Evolutionary conservation across 768 basidiomycete species (phyloP), one percentile per base, ranked within the genome.

Genomic region (Mrakia blollopis): DNA sequence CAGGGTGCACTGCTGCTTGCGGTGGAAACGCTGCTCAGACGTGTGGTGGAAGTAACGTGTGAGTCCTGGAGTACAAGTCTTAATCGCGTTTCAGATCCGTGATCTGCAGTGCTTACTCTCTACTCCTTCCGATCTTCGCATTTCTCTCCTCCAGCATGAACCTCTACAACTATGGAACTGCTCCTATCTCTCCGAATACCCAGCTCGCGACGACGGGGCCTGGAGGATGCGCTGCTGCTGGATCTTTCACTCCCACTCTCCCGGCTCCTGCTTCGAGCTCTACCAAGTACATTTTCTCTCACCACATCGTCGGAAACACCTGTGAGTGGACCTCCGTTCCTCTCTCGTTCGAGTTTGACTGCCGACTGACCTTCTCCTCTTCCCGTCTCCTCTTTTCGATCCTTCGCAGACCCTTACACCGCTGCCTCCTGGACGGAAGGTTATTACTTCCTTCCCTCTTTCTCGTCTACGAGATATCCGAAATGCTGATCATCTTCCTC

Each of bases 1-100:
- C 77, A 18, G 77, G 72, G 21, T 78, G 77, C 65, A 73, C 67
- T 23, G 57, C 41, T 25, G 13, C 77, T 39, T 78, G 77, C 44
- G 77, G 57, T 28, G 77, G 77, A 62, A 73, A 78, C 71, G 68
- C 77, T 18, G 72, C 72, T n/a, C 47, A 78, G 67, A 78, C 47
- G 0, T 78, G 77, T 62, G 77, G 77, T 54, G 77, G 77, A 67
- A 52, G 30, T 30, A 68, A 68, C 65, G 35, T 37, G 65, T 57
- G n/a, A 57, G 57, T 25, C 13, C 47, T 50, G 16, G 18, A 50
- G 47, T 18, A 50, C 47, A 18, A 50, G 47, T 50, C 39, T 11
- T 6, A 52, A 7, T n/a, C 18, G 21, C 52, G 23, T 52, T 16
- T 7, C 3, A 52, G 16, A 8, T 10, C 13, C 35, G 25, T 3